Conservation (phyloP, 495 filamentous ascomycete genomes). For the Talaromyces proteolyticus region DNA sequence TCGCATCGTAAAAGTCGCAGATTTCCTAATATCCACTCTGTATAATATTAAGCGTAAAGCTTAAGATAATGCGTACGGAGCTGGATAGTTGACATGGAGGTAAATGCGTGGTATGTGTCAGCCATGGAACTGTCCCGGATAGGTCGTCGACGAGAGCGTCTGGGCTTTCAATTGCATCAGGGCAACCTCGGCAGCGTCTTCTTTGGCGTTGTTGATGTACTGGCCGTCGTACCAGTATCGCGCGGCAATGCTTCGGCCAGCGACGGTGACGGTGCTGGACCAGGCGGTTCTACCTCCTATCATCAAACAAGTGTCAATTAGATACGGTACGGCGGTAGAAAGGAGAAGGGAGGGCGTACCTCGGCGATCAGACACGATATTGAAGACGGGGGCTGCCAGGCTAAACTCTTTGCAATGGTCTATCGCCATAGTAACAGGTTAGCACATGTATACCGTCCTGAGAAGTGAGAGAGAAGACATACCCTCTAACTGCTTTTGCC, state of each 20-base stretch:
- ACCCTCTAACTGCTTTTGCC: slow-evolving; percentile 51
- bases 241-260: slow-evolving; percentile 50
- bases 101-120: background rate
- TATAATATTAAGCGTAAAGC: background rate
- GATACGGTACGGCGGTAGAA: background rate
- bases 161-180: slow-evolving; percentile 36
- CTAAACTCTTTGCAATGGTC: slow-evolving; percentile 55
- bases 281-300: slow-evolving; percentile 87
- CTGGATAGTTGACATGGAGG: background rate
- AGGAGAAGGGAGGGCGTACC: slow-evolving; percentile 41
- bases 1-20: background rate
- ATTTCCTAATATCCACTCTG: background rate
- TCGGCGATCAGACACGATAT: slow-evolving; percentile 73
- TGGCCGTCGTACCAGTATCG: slow-evolving; percentile 91
- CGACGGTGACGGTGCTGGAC: slow-evolving; percentile 66
- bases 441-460: background rate
- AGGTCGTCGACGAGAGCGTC: slow-evolving; percentile 8
- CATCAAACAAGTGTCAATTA: slow-evolving; percentile 6
- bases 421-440: slow-evolving; percentile 19
- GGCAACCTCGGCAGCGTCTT: slow-evolving; percentile 81
- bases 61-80: background rate
- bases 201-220: slow-evolving; percentile 78
- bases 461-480: slow-evolving; percentile 14
- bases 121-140: background rate
- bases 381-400: slow-evolving; percentile 53